Base-by-base conservation (phyloP, 2,329 filamentous ascomycete species). In the Lasiodiplodia gonubiensis region DNA sequence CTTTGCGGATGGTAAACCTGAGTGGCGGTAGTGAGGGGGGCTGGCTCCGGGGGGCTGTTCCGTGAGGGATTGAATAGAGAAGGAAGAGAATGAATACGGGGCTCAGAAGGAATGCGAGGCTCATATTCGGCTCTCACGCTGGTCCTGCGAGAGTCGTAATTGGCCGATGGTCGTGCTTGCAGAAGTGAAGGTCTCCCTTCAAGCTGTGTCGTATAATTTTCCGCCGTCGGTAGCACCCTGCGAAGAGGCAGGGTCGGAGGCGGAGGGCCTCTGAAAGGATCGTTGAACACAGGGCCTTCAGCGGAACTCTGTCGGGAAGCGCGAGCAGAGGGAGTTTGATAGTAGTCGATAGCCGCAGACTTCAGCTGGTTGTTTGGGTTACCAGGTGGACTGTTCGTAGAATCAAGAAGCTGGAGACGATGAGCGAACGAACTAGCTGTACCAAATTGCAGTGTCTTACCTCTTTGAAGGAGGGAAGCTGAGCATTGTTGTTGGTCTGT, bases 211-310 rank as follows among this genome's bases (percentile, higher is more conserved):
- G 64, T 59, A 18, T 59, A 66, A 12, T 39, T 51, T 23, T 57
- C 64, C 2, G 21, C 14, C 5, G 18, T 27, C 76, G 75, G 21
- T 16, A 7, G 35, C 30, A 18, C 1, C 12, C n/a, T 16, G 53
- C n/a, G 69, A 48, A 48, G 68, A 48, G 68, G 68, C 11, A 61
- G 25, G 27, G 54, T 33, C 18, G 55, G 52, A 23, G 67, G 69
- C 12, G n/a, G 60, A 30, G 7, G 27, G 6, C 16, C 39, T 49
- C 35, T 12, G 70, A 69, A 48, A 64, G 42, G 52, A 14, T 55
- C 46, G 11, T 63, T 37, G 30, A 63, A 51, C n/a, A 37, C 14
- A 18, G 46, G 59, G 10, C 59, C 25, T 25, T 63, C 59, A 11
- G 59, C 35, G 23, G 59, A 51, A n/a, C 21, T 63, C 18, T 63